Percentiles rank a stretch among this genome's conserved stretches.
Evolutionary conservation across 495 filamentous ascomycete genomes (phyloP).

Genomic region (Tuber calosporum): DNA sequence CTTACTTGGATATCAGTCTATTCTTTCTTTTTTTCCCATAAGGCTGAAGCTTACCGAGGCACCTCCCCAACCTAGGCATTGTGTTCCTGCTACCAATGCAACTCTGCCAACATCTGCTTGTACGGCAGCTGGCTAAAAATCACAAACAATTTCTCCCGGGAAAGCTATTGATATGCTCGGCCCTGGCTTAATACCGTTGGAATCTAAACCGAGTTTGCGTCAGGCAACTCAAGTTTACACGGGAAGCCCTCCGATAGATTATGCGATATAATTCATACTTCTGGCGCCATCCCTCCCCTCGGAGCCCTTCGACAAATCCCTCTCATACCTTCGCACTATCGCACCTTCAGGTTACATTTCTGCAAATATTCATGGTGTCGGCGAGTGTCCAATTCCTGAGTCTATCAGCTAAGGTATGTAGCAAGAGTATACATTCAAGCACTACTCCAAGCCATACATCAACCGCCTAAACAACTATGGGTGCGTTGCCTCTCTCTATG

Average conservation of each 20-base stretch:
- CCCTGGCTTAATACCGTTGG: background rate
- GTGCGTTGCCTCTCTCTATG: background rate
- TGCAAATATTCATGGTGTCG: background rate
- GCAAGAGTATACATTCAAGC: background rate
- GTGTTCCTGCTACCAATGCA: background rate
- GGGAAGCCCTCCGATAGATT: background rate
- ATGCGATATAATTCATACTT: background rate
- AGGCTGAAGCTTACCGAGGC: background rate
- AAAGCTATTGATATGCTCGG: background rate
- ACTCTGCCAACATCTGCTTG: background rate
- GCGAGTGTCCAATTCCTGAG: background rate
- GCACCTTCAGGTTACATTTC: background rate
- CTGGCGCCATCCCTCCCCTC: background rate
- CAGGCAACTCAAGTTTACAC: background rate
- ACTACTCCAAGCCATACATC: background rate
- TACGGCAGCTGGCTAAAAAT: background rate
- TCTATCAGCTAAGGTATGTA: background rate
- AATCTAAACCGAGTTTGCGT: background rate
- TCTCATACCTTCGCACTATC: background rate
- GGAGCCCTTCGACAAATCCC: background rate
- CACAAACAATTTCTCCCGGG: background rate
- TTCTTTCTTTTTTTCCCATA: background rate
- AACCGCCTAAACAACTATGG: background rate
- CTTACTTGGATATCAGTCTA: too few relatives aligned
- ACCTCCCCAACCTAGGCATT: background rate